phyloP scores from a whole-genome alignment of 2,329 filamentous ascomycete genomes.

The Ophiocordyceps camponoti-floridani region DNA sequence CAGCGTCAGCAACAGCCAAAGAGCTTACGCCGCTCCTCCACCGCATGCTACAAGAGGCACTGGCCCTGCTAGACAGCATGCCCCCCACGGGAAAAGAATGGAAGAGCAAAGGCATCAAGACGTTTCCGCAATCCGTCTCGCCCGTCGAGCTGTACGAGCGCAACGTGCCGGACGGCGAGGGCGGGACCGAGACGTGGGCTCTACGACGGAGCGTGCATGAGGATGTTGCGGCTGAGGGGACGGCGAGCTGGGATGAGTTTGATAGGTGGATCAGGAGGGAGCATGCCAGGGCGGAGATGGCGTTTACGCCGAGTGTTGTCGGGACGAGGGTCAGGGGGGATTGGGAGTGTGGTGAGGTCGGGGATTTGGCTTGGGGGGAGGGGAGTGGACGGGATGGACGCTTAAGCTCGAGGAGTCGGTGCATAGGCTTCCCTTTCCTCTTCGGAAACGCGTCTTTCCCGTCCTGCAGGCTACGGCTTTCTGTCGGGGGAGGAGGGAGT shows the following conservation, averaged over 20 bases:
- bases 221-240: conserved; percentile 28
- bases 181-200: conserved; percentile 38
- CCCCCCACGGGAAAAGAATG: conserved; percentile 23
- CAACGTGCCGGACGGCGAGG: conserved; percentile 19
- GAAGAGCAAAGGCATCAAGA: conserved; percentile 31
- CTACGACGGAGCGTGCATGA: conserved; percentile 44
- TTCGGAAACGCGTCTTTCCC: conserved; percentile 47
- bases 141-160: conserved; percentile 35
- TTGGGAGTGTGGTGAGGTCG: conserved; percentile 27
- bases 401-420: conserved; percentile 44
- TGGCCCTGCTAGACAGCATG: conserved; percentile 37
- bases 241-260: conserved; percentile 49
- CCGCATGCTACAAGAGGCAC: conserved; percentile 36
- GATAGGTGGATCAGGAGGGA: conserved; percentile 34
- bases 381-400: conserved; percentile 27
- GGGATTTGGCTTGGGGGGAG: conserved; percentile 18
- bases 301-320: conserved; percentile 20
- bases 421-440: conserved; percentile 41
- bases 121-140: conserved; percentile 27
- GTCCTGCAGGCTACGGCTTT: conserved; percentile 43
- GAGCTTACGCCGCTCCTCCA: conserved; percentile 32
- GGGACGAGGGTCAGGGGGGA: conserved; percentile 16
- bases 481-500: conserved; percentile 22
- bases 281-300: conserved; percentile 20
- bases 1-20: conserved; percentile 16